These are phyloP conservation scores for Boletus pseudopeckii DNA, from an alignment of 768 basidiomycete species.

Conservation along the genomic window DNA sequence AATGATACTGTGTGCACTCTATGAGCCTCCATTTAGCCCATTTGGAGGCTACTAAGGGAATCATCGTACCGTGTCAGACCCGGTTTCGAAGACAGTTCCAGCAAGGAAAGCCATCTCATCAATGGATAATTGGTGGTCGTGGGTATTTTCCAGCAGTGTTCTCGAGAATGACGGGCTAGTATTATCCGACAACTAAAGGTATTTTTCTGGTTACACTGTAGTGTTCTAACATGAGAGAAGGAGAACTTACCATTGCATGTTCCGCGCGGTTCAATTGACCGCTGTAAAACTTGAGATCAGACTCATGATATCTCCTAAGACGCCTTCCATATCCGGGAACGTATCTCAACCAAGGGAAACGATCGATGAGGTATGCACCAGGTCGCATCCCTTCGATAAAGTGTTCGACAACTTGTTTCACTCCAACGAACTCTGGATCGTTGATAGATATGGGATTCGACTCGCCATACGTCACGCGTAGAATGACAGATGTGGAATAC, in stretches of 20 bases:
- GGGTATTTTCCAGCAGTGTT: conserved; percentile 49
- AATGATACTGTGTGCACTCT: conserved; percentile 26
- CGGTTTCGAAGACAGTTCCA: conserved; percentile 60
- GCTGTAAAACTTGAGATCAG: conserved; percentile 51
- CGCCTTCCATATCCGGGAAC: conserved; percentile 59
- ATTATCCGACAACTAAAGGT: conserved; percentile 8
- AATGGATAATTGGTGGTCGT: conserved; percentile 45
- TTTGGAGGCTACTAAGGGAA: not conserved
- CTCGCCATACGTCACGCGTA: conserved; percentile 28
- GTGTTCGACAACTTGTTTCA: conserved; percentile 19
- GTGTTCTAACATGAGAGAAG: not conserved
- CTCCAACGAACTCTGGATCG: conserved; percentile 22
- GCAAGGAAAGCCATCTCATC: conserved; percentile 57
- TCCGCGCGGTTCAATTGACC: conserved; percentile 44
- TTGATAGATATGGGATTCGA: conserved; percentile 14
- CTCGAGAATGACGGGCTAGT: conserved; percentile 42
- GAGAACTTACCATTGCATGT: conserved; percentile 36
- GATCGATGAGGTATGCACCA: conserved; percentile 35
- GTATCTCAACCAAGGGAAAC: conserved; percentile 36
- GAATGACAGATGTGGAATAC: conserved; percentile 24
- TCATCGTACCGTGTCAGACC: conserved; percentile 46
- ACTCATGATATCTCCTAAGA: conserved; percentile 47
- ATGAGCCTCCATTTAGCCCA: not conserved
- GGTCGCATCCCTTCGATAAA: conserved; percentile 31
- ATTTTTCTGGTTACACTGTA: not conserved